Percentiles rank a stretch among this genome's conserved stretches.
Evolutionary conservation across 2,329 filamentous ascomycete species (phyloP).

Genomic region (Diaporthe capsici): DNA sequence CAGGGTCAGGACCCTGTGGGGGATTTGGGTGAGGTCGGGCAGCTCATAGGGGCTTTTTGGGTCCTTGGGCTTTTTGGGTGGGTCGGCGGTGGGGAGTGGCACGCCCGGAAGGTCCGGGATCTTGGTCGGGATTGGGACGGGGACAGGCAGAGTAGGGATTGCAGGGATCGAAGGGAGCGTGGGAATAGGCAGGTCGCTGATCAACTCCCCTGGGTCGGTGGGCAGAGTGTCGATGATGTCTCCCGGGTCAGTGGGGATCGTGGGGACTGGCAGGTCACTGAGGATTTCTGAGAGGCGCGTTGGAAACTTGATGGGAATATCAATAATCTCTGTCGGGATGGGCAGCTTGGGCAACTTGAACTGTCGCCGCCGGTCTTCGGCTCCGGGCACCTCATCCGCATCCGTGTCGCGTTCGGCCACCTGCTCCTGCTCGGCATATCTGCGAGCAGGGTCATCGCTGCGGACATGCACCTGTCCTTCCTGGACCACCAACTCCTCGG

Average conservation of each 20-base stretch:
- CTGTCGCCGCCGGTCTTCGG: not conserved
- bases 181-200: constrained; percentile 4
- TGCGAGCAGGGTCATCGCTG: not conserved
- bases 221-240: constrained; percentile 8
- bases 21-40: constrained; percentile 20
- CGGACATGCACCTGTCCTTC: not conserved
- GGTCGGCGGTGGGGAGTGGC: not conserved
- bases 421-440: not conserved
- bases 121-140: not conserved
- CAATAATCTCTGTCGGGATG: constrained; percentile 1
- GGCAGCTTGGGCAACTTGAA: constrained; percentile 17
- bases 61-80: not conserved
- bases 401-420: not conserved
- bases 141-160: not conserved
- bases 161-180: not conserved
- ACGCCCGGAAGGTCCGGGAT: not conserved
- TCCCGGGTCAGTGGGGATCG: not conserved
- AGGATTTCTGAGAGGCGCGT: not conserved
- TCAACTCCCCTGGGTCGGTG: not conserved
- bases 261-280: not conserved
- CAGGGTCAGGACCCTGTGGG: not conserved
- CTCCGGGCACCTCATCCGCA: not conserved
- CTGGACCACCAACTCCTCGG: not conserved
- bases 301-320: not conserved
- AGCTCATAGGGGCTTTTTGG: not conserved